Base-by-base conservation (phyloP, 257 asterid genomes). In the Verbascum thapsus region DNA sequence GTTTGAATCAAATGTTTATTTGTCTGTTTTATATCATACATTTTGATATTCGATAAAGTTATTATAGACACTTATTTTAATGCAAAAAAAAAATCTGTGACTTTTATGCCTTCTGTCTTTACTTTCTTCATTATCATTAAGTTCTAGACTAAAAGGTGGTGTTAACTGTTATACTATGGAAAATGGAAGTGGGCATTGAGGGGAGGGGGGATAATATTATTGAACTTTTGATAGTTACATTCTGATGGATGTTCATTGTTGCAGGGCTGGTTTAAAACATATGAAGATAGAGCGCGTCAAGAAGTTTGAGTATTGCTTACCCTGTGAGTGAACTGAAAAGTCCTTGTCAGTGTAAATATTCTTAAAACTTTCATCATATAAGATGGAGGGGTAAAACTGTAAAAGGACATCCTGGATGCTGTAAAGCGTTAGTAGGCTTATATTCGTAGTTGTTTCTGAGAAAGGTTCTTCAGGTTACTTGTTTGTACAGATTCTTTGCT, bases 261-360 rank as follows among this genome's bases (percentile, higher is more conserved):
- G 53, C 85, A 90, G 98, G 86, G 98, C 95, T 77, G 96, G 98
- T 70, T 67, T 90, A 53, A 85, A 78, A 65, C 96, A 85, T 58
- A 53, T 90, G 88, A 90, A 83, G 80, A 40, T 82, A 62, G 98
- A 88, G 10, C 94, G 94, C 23, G 81, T 88, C 64, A 90, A 82
- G 86, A 85, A 85, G 76, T 90, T 90, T 22, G 94, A 88, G 75
- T 90, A 90, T 69, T 90, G 98, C 86, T 78, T 90, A 67, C 98
- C 98, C 8, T 90, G 98, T 90, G 77, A 80, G 96, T 81, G 53
- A 52, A 41, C 44, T 23, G 5, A 15, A 17, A 17, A 9, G 38
- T 60, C 43, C 9, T 23, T 13, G 41, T 20, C 13, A 42, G 7
- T 26, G 19, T 12, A 22, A 42, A 52, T 43, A n/a, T 26, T 22